Percentiles rank a stretch among this genome's conserved stretches.
phyloP scores from a whole-genome alignment of 345 rosid species.

The Camelina neglecta region DNA sequence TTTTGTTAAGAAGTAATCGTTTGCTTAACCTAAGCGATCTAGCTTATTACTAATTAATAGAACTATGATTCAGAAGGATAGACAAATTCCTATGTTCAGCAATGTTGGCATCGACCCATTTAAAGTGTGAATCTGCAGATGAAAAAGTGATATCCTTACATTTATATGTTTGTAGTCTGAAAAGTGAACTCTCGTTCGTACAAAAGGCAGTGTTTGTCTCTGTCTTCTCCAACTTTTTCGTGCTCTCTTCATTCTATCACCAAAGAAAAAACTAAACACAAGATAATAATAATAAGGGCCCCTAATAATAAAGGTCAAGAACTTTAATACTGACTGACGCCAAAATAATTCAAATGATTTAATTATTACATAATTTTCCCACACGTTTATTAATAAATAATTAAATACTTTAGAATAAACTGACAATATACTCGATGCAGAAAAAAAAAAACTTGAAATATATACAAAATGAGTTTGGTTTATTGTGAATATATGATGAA shows the following conservation, averaged over 20 bases:
- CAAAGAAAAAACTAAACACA: background rate
- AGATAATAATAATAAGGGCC: background rate
- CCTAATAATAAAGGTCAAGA: background rate
- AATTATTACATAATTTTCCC: background rate
- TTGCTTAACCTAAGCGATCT: background rate
- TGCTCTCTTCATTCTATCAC: constrained; percentile 27
- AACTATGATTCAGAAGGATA: background rate
- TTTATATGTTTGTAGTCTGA: constrained; percentile 7
- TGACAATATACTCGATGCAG: background rate
- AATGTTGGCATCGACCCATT: background rate
- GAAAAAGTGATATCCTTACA: background rate
- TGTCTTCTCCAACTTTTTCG: constrained; percentile 25
- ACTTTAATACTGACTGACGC: background rate
- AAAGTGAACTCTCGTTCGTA: constrained; percentile 21
- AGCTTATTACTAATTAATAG: background rate
- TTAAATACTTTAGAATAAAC: background rate
- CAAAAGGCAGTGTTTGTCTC: constrained; percentile 44
- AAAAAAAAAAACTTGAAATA: background rate
- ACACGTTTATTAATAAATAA: background rate
- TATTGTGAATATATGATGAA: background rate
- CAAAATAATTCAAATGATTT: background rate
- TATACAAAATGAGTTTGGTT: background rate
- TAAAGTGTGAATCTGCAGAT: constrained; percentile 27
- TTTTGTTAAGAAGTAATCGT: too few relatives aligned
- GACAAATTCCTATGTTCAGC: background rate